phyloP scores from a whole-genome alignment of 1,284 basidiomycete species.

The Hemileia vastatrix region DNA sequence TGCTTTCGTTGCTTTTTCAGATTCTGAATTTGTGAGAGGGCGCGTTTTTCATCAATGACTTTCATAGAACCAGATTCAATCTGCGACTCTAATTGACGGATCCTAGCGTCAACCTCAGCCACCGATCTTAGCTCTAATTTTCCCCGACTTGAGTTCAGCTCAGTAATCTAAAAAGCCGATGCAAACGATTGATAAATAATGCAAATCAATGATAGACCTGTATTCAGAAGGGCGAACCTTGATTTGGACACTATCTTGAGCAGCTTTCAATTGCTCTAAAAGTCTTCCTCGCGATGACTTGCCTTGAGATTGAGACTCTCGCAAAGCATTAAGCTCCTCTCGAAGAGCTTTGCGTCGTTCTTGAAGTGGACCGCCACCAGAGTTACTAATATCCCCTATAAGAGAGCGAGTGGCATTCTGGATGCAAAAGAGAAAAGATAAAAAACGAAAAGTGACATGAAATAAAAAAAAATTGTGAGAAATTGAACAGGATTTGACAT shows the following conservation, averaged over 20 bases:
- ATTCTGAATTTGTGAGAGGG: slow-evolving; percentile 71
- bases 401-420: background rate
- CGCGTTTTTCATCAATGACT: slow-evolving; percentile 90
- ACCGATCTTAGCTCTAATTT: slow-evolving; percentile 13
- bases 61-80: slow-evolving; percentile 88
- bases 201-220: slow-evolving; percentile 14
- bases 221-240: slow-evolving; percentile 53
- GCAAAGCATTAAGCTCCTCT: slow-evolving; percentile 70
- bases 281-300: slow-evolving; percentile 68
- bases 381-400: slow-evolving; percentile 28
- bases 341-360: slow-evolving; percentile 66
- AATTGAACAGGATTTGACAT: slow-evolving; percentile 1
- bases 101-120: slow-evolving; percentile 48
- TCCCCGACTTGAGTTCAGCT: slow-evolving; percentile 9
- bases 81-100: slow-evolving; percentile 60
- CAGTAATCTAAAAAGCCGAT: slow-evolving; percentile 21
- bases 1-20: slow-evolving; percentile 60
- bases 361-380: slow-evolving; percentile 49
- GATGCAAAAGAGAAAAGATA: slow-evolving; percentile 9
- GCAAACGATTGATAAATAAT: too few species aligned
- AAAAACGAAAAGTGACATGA: background rate
- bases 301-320: slow-evolving; percentile 66
- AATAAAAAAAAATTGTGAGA: background rate
- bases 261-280: slow-evolving; percentile 67
- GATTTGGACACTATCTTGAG: slow-evolving; percentile 71